A percentile compares a stretch with the other conserved stretches of the same genome.
These are phyloP conservation scores for Trametes cinnabarina DNA, from an alignment of 768 basidiomycete genomes.

Conservation along the genomic window DNA sequence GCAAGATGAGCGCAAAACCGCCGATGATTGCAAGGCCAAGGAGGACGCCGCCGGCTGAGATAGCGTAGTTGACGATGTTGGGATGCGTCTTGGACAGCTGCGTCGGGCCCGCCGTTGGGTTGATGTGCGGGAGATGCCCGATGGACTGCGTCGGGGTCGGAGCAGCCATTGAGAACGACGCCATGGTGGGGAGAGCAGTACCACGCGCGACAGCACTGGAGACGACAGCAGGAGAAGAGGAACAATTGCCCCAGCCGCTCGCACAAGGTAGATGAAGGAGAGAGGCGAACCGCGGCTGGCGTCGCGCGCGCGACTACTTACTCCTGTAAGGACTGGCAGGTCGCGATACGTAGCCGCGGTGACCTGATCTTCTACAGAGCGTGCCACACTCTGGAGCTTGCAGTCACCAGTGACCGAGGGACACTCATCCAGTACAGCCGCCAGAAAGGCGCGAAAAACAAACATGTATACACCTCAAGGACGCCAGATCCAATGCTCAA, in stretches of 20 bases:
- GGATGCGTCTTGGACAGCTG: conserved; percentile 12
- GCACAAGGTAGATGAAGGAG: too few relatives aligned
- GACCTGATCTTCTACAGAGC: too few relatives aligned
- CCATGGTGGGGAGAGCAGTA: not conserved
- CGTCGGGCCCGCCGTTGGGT: conserved; percentile 2
- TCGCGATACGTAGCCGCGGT: too few relatives aligned
- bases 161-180: not conserved
- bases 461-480: not conserved
- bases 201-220: too few relatives aligned
- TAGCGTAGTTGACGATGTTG: conserved; percentile 16
- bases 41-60: conserved; percentile 13
- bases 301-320: not conserved
- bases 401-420: too few relatives aligned
- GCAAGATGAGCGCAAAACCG: conserved; percentile 3
- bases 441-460: too few relatives aligned
- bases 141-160: not conserved
- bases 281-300: not conserved
- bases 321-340: too few relatives aligned
- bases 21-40: conserved; percentile 9
- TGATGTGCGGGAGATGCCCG: not conserved
- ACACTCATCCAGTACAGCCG: too few relatives aligned
- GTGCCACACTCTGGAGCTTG: too few relatives aligned
- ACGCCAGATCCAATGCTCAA: not conserved
- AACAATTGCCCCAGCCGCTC: too few relatives aligned
- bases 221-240: too few relatives aligned